Evolutionary conservation across 1,139 yeast genomes (phyloP), one percentile per base, ranked within the genome.

Genomic region (Meyerozyma elateridarum): DNA sequence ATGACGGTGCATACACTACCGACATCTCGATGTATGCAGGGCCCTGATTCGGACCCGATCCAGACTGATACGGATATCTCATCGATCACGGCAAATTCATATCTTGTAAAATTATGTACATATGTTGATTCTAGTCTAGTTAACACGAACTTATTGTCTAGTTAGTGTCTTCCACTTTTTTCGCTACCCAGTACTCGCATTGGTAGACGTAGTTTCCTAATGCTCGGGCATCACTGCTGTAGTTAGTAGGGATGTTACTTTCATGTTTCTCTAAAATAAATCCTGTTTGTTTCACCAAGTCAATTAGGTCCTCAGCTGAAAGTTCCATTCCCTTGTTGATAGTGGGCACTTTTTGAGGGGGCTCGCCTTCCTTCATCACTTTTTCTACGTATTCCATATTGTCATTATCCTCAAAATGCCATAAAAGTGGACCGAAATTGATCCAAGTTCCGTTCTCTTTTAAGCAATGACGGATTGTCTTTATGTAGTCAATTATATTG

Each of bases 351-450:
- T 42, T 40, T 8, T 48, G 51, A 9, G 46, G 41, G 7, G 24
- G 30, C 0, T 48, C 45, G 2, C 63, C 67, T 17, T 60, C 61
- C 11, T 47, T 49, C 5, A 36, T 37, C 15, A 42, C 39, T 25
- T 36, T 41, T 29, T 43, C 46, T 3, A 36, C 33, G 34, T 40
- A 44, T 19, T 39, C 50, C 40, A 52, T 48, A 16, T 53, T 56
- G 16, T 52, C 57, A 30, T 72, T 75, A 34, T 74, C 76, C 46
- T 85, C 95, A 49, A 74, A 81, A 55, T 88, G 96, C 93, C 95
- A 87, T 33, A 83, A 56, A 17, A 87, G 59, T 0, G 96, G 96
- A 0, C 96, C 96, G 46, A 81, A 75, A 52, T 88, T 88, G 35
- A 85, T 64, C 95, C 96, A 87, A 9, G 60, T 43, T 0, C 93